Percentiles rank a stretch among this genome's conserved stretches.
Evolutionary conservation across 176 grass and related monocot genomes (phyloP).

Genomic region (Carex littledalei): DNA sequence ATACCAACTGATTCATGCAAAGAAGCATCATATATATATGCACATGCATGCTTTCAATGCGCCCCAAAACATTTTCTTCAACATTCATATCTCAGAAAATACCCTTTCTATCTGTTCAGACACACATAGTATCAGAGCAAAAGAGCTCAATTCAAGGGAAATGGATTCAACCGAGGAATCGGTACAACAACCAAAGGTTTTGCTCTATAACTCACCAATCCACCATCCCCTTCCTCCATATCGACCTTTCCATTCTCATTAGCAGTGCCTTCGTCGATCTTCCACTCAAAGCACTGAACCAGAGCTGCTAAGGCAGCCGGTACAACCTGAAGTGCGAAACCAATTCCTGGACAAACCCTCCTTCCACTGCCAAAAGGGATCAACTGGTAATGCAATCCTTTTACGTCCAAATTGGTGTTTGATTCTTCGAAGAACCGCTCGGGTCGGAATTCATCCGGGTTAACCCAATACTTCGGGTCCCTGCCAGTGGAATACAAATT

Average conservation of each 20-base stretch:
- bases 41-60: too few species aligned
- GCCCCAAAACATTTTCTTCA: too few species aligned
- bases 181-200: constrained; percentile 7
- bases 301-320: constrained; percentile 40
- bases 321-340: constrained; percentile 44
- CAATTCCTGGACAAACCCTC: constrained; percentile 57
- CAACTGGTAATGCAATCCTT: constrained; percentile 64
- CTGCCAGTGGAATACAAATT: constrained; percentile 62
- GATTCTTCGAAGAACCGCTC: constrained; percentile 28
- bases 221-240: constrained; percentile 52
- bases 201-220: background rate
- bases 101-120: background rate
- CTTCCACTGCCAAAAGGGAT: constrained; percentile 62
- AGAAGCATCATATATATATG: too few species aligned
- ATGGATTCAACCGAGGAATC: background rate
- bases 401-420: constrained; percentile 29
- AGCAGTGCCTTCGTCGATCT: background rate
- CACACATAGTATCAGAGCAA: background rate
- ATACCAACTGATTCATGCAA: too few species aligned
- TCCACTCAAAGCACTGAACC: constrained; percentile 70
- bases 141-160: constrained; percentile 14
- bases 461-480: constrained; percentile 36
- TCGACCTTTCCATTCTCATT: constrained; percentile 33
- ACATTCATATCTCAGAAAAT: too few species aligned
- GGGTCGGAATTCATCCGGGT: constrained; percentile 52